Evolutionary conservation across 495 filamentous ascomycete species (phyloP).

Genomic region (Rhizodiscina lignyota): DNA sequence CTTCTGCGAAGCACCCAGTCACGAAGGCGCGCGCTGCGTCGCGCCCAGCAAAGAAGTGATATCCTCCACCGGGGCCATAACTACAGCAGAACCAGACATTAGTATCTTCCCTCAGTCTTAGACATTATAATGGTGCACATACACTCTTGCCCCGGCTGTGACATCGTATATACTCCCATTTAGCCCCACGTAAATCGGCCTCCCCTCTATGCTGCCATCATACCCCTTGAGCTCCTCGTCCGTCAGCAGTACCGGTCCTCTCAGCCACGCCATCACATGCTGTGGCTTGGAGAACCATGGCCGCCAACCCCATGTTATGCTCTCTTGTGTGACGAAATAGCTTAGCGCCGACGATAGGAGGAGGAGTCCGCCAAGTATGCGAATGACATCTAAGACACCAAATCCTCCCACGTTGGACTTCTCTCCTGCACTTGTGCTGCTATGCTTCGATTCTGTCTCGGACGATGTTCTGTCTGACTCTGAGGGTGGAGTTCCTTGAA

Average conservation of each 20-base stretch:
- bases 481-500: too few species aligned
- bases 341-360: slow-evolving; percentile 54
- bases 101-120: too few species aligned
- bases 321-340: slow-evolving; percentile 62
- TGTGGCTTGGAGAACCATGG: slow-evolving; percentile 47
- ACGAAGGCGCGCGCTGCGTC: slow-evolving; percentile 86
- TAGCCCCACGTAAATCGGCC: slow-evolving; percentile 80
- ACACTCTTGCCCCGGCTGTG: slow-evolving; percentile 43
- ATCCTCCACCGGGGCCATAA: slow-evolving; percentile 83
- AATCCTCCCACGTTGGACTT: slow-evolving; percentile 10
- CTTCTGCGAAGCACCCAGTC: slow-evolving; percentile 88
- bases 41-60: slow-evolving; percentile 70
- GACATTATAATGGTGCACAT: too few species aligned
- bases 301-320: slow-evolving; percentile 48
- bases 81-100: too few species aligned
- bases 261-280: slow-evolving; percentile 13
- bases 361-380: slow-evolving; percentile 52
- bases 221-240: slow-evolving; percentile 52
- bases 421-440: not conserved
- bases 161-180: slow-evolving; percentile 96
- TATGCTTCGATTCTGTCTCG: not conserved
- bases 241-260: slow-evolving; percentile 44
- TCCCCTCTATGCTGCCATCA: slow-evolving; percentile 56
- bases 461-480: not conserved
- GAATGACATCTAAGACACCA: slow-evolving; percentile 54